Percentiles rank a stretch among this genome's conserved stretches.
Conservation (phyloP, 2,329 filamentous ascomycete genomes). For the Penicillium sp. region DNA sequence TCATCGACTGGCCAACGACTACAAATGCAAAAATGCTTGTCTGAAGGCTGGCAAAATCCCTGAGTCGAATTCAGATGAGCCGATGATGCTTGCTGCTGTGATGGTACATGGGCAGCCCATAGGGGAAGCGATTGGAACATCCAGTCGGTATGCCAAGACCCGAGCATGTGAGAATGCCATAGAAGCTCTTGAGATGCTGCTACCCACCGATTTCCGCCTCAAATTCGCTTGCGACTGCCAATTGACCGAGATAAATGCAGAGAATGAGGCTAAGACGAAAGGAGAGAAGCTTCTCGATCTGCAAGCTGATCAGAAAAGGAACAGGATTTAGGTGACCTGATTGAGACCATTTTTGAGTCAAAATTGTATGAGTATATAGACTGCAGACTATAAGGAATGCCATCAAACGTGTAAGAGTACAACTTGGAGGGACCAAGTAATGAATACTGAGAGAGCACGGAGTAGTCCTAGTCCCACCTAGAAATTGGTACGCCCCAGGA, state of each 20-base stretch:
- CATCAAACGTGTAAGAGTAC: not conserved
- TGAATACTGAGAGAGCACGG: no score
- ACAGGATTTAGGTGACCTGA: not conserved
- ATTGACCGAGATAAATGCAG: slow-evolving; percentile 15
- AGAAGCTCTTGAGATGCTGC: slow-evolving; percentile 52
- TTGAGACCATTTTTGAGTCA: not conserved
- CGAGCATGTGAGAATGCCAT: slow-evolving; percentile 50
- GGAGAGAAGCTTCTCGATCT: slow-evolving; percentile 11
- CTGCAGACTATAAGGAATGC: not conserved
- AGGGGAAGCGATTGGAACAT: slow-evolving; percentile 64
- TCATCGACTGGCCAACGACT: slow-evolving; percentile 64
- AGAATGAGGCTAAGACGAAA: slow-evolving; percentile 17
- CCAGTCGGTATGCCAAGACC: slow-evolving; percentile 73
- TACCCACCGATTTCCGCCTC: slow-evolving; percentile 61
- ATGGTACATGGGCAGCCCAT: slow-evolving; percentile 74
- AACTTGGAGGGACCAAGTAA: not conserved
- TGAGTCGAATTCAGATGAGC: slow-evolving; percentile 49
- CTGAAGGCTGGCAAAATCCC: slow-evolving; percentile 53
- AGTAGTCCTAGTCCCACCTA: not conserved
- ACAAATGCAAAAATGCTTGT: slow-evolving; percentile 66
- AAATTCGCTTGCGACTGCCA: slow-evolving; percentile 68
- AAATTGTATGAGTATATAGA: not conserved
- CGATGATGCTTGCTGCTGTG: slow-evolving; percentile 68
- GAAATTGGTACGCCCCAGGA: slow-evolving; percentile 14
- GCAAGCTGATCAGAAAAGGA: slow-evolving; percentile 30